Evolutionary conservation across 2,329 filamentous ascomycete genomes (phyloP), one percentile per base, ranked within the genome.

Genomic region (Hirsutella minnesotensis): DNA sequence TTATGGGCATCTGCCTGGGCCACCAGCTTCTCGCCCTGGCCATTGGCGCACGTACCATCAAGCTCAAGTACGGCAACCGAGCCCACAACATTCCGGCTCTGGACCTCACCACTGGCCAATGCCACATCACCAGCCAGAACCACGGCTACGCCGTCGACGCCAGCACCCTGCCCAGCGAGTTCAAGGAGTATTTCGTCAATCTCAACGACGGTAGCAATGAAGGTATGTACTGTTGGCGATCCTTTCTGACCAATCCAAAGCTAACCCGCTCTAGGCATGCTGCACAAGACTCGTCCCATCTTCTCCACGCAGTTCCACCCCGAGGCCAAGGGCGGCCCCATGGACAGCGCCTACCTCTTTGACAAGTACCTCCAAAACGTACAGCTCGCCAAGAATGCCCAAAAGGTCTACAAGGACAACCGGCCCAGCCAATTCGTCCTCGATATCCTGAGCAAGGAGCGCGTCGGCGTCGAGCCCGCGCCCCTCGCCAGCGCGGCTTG

Each of bases 251-350:
- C 29, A 18, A 9, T 5, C 15, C 5, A n/a, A 35, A 18, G 29
- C 10, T 15, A 36, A 45, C 34, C 20, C 22, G 15, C 9, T 12
- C 18, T 37, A 69, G 72, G 85, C 46, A 87, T 98, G 79, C 88
- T 95, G 62, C 92, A 98, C 76, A 88, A 84, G 68, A 84, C 85
- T 45, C 86, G 90, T 30, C 92, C 92, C 49, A 98, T 98, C 62
- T 96, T 98, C 76, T 90, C 86, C 50, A 95, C 89, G 20, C 92
- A 98, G 67, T 98, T 98, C 80, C 92, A 98, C 62, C 92, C 92
- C 15, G 92, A 98, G 69, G 92, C 92, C 53, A 95, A 95, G 74
- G 92, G 92, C 47, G 92, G 92, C 43, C 92, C 92, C 43, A 84
- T 95, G 67, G 92, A 98, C 71, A 94, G 86, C 50, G 81, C 86